A percentile compares a stretch with the other conserved stretches of the same genome.
These are phyloP conservation scores for Aspergillus terreus DNA, from an alignment of 2,329 filamentous ascomycete genomes.

Conservation along the genomic window DNA sequence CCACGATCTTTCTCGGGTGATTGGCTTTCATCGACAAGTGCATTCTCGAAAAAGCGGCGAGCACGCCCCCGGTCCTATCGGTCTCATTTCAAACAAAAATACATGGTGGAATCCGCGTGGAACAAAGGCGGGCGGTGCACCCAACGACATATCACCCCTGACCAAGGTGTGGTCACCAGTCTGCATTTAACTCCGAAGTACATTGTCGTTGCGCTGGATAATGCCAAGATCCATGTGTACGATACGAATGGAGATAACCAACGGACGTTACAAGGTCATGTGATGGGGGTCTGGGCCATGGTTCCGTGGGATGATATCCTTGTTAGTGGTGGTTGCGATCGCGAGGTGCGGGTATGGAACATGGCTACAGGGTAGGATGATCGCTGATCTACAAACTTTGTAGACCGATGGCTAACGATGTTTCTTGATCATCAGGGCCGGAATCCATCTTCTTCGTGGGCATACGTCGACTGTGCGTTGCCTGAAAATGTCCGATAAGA, in stretches of 20 bases:
- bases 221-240: constrained; percentile 97
- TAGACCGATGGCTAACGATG: not conserved
- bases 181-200: constrained; percentile 92
- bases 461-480: constrained; percentile 97
- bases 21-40: constrained; percentile 28
- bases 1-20: constrained; percentile 33
- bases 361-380: constrained; percentile 74
- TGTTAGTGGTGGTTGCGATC: constrained; percentile 93
- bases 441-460: constrained; percentile 79
- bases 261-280: constrained; percentile 86
- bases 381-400: not conserved
- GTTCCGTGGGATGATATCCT: constrained; percentile 94
- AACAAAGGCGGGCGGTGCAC: constrained; percentile 82
- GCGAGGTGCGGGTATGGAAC: constrained; percentile 96
- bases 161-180: constrained; percentile 95
- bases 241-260: constrained; percentile 85
- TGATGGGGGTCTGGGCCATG: constrained; percentile 99
- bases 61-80: constrained; percentile 78
- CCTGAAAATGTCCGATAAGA: constrained; percentile 92
- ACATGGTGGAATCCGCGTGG: constrained; percentile 97
- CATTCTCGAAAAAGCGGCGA: constrained; percentile 43
- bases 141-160: constrained; percentile 85
- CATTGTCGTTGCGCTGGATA: constrained; percentile 95
- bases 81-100: constrained; percentile 95
- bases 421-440: constrained; percentile 54